Conservation (phyloP, 202 grass and related monocot species). For the Eragrostis tef region DNA sequence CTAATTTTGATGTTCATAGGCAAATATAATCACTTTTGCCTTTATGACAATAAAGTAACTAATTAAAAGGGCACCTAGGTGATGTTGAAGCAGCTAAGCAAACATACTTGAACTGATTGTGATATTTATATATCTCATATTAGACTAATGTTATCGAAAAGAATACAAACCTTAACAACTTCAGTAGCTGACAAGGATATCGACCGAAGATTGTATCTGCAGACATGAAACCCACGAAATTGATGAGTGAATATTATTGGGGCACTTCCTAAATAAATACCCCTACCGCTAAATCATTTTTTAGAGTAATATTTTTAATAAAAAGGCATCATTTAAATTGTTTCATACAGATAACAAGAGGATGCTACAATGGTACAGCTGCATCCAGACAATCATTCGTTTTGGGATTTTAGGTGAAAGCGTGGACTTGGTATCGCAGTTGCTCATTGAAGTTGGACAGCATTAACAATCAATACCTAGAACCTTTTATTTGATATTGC, state of each 20-base stretch:
- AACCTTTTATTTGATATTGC: slow-evolving; percentile 3
- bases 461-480: not conserved
- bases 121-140: slow-evolving; percentile 22
- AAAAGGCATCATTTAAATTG: not conserved
- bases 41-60: not conserved
- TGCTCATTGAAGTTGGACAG: not conserved
- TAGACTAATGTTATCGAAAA: slow-evolving; percentile 1
- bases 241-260: slow-evolving; percentile 6
- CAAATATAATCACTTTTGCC: slow-evolving; percentile 13
- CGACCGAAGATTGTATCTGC: slow-evolving; percentile 90
- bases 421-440: not conserved
- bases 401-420: not conserved
- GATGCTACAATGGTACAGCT: not conserved
- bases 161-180: slow-evolving; percentile 86
- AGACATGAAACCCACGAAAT: slow-evolving; percentile 16
- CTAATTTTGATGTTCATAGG: slow-evolving; percentile 25
- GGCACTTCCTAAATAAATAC: slow-evolving; percentile 12
- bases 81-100: slow-evolving; percentile 13
- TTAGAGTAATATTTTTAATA: slow-evolving; percentile 16
- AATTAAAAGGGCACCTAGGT: not conserved
- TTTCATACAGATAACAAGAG: slow-evolving; percentile 19
- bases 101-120: slow-evolving; percentile 11
- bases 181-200: slow-evolving; percentile 93
- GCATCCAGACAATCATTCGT: slow-evolving; percentile 14
- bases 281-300: not conserved